Evolutionary conservation across 495 filamentous ascomycete species (phyloP).

Genomic region (Aspergillus nidulans): DNA sequence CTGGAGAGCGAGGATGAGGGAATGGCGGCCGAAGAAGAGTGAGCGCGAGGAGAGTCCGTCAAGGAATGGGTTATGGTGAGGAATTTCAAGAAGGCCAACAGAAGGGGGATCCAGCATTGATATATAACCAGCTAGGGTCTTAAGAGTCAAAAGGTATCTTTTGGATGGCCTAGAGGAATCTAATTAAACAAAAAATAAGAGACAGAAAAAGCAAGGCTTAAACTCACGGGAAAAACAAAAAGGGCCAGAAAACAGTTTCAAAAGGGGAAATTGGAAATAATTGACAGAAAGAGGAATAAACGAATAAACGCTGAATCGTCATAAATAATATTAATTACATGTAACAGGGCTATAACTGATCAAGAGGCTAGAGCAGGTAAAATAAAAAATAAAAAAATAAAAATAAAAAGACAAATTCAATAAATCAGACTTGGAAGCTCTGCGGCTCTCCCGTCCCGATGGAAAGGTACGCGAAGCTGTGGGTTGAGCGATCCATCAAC

Average conservation of each 20-base stretch:
- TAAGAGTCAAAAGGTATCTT: slow-evolving; percentile 9
- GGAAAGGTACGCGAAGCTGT: slow-evolving; percentile 28
- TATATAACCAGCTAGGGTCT: slow-evolving; percentile 18
- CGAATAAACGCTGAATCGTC: slow-evolving; percentile 13
- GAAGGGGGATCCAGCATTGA: slow-evolving; percentile 29
- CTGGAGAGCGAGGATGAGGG: slow-evolving; percentile 6
- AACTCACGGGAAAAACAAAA: slow-evolving; percentile 14
- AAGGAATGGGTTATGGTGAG: slow-evolving; percentile 22
- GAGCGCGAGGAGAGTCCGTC: slow-evolving; percentile 19
- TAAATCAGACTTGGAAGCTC: slow-evolving; percentile 1
- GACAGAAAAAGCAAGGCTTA: slow-evolving; percentile 8
- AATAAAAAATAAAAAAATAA: slow-evolving; percentile 4
- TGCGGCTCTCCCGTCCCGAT: slow-evolving; percentile 37
- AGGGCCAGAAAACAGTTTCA: slow-evolving; percentile 3
- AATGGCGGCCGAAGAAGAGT: slow-evolving; percentile 10
- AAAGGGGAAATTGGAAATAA: slow-evolving; percentile 13
- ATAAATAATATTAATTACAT: slow-evolving; percentile 12
- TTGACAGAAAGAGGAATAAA: slow-evolving; percentile 14
- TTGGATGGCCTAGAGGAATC: slow-evolving; percentile 7
- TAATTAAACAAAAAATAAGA: slow-evolving; percentile 17
- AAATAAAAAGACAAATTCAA: background rate
- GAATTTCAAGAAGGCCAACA: slow-evolving; percentile 22
- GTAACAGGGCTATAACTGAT: slow-evolving; percentile 6
- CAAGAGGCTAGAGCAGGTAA: background rate
- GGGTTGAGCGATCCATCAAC: slow-evolving; percentile 18